Evolutionary conservation across 2,329 filamentous ascomycete species (phyloP).

Genomic region (Sporothrix curviconia): DNA sequence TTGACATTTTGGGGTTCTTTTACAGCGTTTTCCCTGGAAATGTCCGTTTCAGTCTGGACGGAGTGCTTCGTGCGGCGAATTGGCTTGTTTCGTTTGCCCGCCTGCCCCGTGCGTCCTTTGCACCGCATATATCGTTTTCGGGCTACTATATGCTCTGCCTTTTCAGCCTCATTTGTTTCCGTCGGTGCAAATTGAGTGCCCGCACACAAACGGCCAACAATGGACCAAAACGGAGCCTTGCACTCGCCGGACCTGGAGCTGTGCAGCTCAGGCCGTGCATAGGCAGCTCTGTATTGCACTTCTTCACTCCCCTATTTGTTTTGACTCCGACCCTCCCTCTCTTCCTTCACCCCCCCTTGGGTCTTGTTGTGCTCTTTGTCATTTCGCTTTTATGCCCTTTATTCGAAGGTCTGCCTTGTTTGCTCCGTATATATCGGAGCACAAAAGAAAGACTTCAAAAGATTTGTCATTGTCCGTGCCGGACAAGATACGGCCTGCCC

Average conservation of each 20-base stretch:
- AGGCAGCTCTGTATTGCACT: neutral
- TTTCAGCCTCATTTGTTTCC: too few relatives aligned
- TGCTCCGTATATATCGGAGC: neutral
- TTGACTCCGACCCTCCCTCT: neutral
- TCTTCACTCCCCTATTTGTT: neutral
- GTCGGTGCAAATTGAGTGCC: too few relatives aligned
- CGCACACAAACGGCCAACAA: too few relatives aligned
- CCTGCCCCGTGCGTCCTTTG: too few relatives aligned
- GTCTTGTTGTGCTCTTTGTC: too few relatives aligned
- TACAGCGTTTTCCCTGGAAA: neutral
- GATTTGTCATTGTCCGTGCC: conserved; percentile 16
- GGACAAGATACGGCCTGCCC: neutral
- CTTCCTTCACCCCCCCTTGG: neutral
- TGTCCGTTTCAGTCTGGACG: neutral
- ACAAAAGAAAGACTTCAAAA: conserved; percentile 8
- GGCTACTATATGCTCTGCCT: too few relatives aligned
- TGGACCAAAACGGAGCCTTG: too few relatives aligned
- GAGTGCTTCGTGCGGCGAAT: too few relatives aligned
- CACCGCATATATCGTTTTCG: too few relatives aligned
- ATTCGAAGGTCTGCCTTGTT: neutral
- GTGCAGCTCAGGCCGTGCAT: neutral
- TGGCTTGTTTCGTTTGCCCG: too few relatives aligned
- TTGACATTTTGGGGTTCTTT: too few relatives aligned
- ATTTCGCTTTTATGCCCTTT: neutral
- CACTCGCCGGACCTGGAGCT: neutral